These are phyloP conservation scores for Tetrahymena thermophila DNA, from an alignment of 73 alveolate genomes.

Conservation along the genomic window DNA sequence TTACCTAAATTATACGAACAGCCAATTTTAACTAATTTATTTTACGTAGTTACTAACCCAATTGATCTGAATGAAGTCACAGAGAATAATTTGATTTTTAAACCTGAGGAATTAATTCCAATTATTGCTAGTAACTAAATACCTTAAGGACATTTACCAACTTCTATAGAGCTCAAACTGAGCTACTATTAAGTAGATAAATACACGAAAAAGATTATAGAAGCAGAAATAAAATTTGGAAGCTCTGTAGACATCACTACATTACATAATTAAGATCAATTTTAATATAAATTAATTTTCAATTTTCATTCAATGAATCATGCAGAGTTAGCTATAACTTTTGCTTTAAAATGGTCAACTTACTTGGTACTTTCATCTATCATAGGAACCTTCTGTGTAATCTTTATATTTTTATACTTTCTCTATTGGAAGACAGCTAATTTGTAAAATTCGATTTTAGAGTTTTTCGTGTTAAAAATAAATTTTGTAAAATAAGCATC, in stretches of 20 bases:
- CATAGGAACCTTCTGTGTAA: slow-evolving; percentile 60
- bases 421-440: neutral
- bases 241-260: slow-evolving; percentile 39
- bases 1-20: slow-evolving; percentile 68
- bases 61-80: slow-evolving; percentile 39
- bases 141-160: slow-evolving; percentile 57
- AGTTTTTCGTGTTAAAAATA: slow-evolving; percentile 41
- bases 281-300: slow-evolving; percentile 53
- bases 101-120: slow-evolving; percentile 32
- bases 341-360: slow-evolving; percentile 72
- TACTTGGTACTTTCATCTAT: slow-evolving; percentile 70
- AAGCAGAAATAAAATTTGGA: slow-evolving; percentile 49
- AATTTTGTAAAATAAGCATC: slow-evolving; percentile 55
- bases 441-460: slow-evolving; percentile 35
- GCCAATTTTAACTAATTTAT: slow-evolving; percentile 42
- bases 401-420: slow-evolving; percentile 43
- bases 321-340: slow-evolving; percentile 64
- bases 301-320: slow-evolving; percentile 59
- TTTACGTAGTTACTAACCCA: slow-evolving; percentile 59
- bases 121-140: slow-evolving; percentile 34
- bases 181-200: slow-evolving; percentile 58
- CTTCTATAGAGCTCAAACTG: slow-evolving; percentile 28
- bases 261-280: slow-evolving; percentile 29
- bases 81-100: slow-evolving; percentile 21
- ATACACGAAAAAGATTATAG: slow-evolving; percentile 53